Evolutionary conservation across 2,329 filamentous ascomycete genomes (phyloP).

Genomic region (Nemania diffusa): DNA sequence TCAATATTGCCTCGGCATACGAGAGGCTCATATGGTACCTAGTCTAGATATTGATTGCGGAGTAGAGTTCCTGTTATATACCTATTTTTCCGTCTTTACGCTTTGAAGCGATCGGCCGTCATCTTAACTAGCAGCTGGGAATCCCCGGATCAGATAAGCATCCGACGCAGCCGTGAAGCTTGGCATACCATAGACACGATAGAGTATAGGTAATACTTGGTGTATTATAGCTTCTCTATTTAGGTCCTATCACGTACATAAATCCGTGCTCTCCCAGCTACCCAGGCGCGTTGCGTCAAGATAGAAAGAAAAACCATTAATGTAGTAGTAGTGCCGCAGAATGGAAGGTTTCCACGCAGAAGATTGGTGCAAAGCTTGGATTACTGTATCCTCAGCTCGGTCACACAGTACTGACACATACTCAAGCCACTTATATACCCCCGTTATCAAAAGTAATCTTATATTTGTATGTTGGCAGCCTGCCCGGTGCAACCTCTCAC

Average conservation of each 20-base stretch:
- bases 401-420: background rate
- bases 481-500: background rate
- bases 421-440: background rate
- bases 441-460: background rate
- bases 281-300: background rate
- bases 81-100: background rate
- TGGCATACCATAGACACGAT: background rate
- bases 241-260: background rate
- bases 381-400: background rate
- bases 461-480: background rate
- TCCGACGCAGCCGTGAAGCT: background rate
- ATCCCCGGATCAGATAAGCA: slow-evolving; percentile 1
- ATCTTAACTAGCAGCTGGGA: background rate
- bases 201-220: background rate
- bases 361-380: background rate
- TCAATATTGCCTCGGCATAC: background rate
- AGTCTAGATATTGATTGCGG: too few relatives aligned
- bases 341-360: background rate
- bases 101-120: background rate
- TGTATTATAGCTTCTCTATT: background rate
- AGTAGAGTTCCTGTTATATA: background rate
- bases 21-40: background rate
- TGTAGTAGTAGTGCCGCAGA: background rate
- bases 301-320: background rate
- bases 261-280: background rate